Evolutionary conservation across 2,329 filamentous ascomycete genomes (phyloP).

Genomic region (Calcarisporium arbuscula): DNA sequence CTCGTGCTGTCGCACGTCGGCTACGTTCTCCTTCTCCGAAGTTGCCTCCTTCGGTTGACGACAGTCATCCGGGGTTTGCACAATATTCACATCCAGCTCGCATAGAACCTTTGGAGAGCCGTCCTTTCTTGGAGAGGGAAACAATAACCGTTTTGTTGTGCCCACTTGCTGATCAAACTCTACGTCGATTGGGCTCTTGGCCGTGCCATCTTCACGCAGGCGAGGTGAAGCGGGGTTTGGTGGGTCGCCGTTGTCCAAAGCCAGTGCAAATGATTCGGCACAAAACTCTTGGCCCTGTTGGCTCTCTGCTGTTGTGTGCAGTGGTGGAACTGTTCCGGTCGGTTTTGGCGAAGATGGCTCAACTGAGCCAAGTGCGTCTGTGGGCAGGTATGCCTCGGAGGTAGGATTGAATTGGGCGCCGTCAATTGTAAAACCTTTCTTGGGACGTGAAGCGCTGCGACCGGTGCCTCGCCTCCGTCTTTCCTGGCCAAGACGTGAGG

Average conservation of each 20-base stretch:
- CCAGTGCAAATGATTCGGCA: background rate
- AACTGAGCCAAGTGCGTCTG: slow-evolving; percentile 44
- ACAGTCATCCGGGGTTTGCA: slow-evolving; percentile 35
- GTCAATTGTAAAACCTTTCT: slow-evolving; percentile 43
- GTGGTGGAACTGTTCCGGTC: slow-evolving; percentile 8
- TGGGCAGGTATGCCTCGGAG: slow-evolving; percentile 48
- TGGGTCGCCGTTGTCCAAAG: slow-evolving; percentile 10
- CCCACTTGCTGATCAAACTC: slow-evolving; percentile 43
- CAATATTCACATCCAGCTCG: slow-evolving; percentile 48
- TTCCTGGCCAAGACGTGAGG: slow-evolving; percentile 44
- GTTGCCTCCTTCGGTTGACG: slow-evolving; percentile 27
- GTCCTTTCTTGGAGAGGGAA: slow-evolving; percentile 68
- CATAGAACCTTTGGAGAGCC: slow-evolving; percentile 55
- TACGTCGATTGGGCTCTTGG: slow-evolving; percentile 49
- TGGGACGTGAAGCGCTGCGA: slow-evolving; percentile 34
- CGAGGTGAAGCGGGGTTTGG: slow-evolving; percentile 40
- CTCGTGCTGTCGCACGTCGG: slow-evolving; percentile 28
- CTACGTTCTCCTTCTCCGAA: slow-evolving; percentile 40
- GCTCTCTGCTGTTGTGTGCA: no score
- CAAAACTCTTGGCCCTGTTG: slow-evolving; percentile 1
- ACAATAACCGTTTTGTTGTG: slow-evolving; percentile 62
- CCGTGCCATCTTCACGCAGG: slow-evolving; percentile 49
- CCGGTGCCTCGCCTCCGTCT: slow-evolving; percentile 42
- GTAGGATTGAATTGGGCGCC: slow-evolving; percentile 38
- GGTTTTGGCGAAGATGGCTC: slow-evolving; percentile 32